A percentile compares a stretch with the other conserved stretches of the same genome.
Conservation (phyloP, 345 rosid species). For the Gossypium bickii region DNA sequence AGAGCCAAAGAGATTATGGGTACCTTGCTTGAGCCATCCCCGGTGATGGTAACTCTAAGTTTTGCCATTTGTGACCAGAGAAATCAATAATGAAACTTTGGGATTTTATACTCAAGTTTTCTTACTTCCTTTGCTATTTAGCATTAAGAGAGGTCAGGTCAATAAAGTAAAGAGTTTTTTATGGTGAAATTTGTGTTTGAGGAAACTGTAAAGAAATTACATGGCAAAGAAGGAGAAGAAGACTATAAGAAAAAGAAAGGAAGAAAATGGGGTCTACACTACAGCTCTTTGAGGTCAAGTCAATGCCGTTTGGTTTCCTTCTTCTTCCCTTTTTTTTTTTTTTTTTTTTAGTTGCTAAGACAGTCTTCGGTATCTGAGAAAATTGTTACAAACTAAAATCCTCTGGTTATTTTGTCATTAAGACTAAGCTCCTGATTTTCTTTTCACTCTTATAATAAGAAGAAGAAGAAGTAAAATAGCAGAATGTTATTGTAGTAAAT, state of each 20-base stretch:
- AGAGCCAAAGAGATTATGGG: neutral
- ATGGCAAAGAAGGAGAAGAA: neutral
- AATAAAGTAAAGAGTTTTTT: neutral
- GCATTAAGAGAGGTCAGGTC: neutral
- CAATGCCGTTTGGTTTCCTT: neutral
- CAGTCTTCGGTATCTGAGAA: neutral
- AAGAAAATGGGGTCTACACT: neutral
- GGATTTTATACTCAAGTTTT: neutral
- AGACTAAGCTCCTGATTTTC: neutral
- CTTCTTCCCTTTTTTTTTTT: neutral
- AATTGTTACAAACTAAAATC: neutral
- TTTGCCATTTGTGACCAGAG: conserved; percentile 25
- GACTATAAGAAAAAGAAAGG: neutral
- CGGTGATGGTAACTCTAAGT: conserved; percentile 35
- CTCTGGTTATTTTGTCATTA: neutral
- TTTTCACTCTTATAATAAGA: neutral
- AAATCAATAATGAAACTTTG: neutral
- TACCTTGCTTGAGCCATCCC: conserved; percentile 42
- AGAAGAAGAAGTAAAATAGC: no score
- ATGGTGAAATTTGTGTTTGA: neutral
- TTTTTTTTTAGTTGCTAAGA: neutral
- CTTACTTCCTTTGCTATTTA: neutral
- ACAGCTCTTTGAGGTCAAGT: neutral
- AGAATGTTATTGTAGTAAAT: accelerated
- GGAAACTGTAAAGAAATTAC: neutral